Evolutionary conservation across 495 filamentous ascomycete species (phyloP), one percentile per base, ranked within the genome.

Genomic region (Thozetella sp.): DNA sequence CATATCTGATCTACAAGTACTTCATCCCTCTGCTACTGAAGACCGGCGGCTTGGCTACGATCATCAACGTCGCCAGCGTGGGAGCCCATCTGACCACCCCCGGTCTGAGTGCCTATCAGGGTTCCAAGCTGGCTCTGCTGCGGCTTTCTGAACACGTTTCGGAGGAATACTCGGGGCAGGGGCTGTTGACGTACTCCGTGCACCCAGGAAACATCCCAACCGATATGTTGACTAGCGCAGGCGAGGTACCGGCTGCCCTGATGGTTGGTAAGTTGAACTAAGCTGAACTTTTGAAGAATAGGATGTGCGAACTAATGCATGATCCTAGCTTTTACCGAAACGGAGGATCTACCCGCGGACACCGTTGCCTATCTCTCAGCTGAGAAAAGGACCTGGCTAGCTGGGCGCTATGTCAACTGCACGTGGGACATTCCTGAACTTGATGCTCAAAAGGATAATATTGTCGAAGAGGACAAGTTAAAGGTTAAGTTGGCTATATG

Each of bases 121-220:
- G 61, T 10, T 73, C 68, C 3, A 86, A 88, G 63, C 56, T 81
- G 9, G 83, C 82, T 4, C 50, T 83, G 3, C n/a, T 81, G 17
- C 69, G 79, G 22, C 72, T 84, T 46, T 76, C 72, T 4, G 81
- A 86, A 56, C 80, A 76, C 55, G 62, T 78, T 9, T 55, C 54
- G 2, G 63, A 57, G 6, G 80, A 83, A 40, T 83, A 86, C 61
- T 68, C 63, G 10, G 62, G 72, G 4, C 57, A 82, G 55, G 83
- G 81, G 1, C 24, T 86, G 4, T 22, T 83, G 22, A 72, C 77
- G 0, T 80, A 76, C 61, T 46, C 63, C 11, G 60, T 87, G 24
- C 82, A 87, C 65, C 83, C 84, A 0, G 82, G 82, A 3, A 75
- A 74, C 46, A 65, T 83, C 1, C 12, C 54, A 26, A 86, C 84